Conservation (phyloP, 2,329 filamentous ascomycete genomes). For the Pseudocercospora macadamiae region DNA sequence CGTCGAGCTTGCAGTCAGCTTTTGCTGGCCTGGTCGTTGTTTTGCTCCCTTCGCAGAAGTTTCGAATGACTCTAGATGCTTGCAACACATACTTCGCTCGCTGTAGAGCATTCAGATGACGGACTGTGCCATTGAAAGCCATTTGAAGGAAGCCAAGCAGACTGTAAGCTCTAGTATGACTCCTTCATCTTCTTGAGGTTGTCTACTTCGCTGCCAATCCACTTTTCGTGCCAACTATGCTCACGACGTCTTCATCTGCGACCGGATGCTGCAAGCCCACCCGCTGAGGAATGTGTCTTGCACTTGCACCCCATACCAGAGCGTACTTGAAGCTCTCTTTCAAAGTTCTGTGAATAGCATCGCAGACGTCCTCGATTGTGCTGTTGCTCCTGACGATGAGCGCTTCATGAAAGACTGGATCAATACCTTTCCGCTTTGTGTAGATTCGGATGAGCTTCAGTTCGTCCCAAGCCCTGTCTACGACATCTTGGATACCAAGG, state of each 20-base stretch:
- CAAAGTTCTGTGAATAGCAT: constrained; percentile 86
- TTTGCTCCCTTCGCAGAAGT: no score
- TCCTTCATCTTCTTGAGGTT: no score
- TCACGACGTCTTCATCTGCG: constrained; percentile 68
- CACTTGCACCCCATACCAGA: constrained; percentile 95
- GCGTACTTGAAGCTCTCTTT: constrained; percentile 99
- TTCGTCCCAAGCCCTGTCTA: constrained; percentile 94
- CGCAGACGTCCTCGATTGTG: constrained; percentile 95
- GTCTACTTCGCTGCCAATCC: constrained; percentile 19
- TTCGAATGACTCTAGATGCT: no score
- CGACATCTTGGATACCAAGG: constrained; percentile 87
- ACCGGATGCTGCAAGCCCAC: constrained; percentile 85
- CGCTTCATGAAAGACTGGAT: constrained; percentile 87
- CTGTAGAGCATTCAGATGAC: no score
- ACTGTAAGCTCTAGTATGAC: no score
- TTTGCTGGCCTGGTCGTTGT: no score
- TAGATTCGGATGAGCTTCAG: constrained; percentile 88
- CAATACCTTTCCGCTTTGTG: constrained; percentile 90
- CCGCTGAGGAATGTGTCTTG: constrained; percentile 89
- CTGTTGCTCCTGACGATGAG: constrained; percentile 88
- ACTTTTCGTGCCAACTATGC: constrained; percentile 57
- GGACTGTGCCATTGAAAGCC: background rate
- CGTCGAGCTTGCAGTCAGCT: no score
- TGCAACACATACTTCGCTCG: no score
- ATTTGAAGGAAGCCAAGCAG: background rate